Evolutionary conservation across 176 grass and related monocot genomes (phyloP).

Genomic region (Oryza longistaminata): DNA sequence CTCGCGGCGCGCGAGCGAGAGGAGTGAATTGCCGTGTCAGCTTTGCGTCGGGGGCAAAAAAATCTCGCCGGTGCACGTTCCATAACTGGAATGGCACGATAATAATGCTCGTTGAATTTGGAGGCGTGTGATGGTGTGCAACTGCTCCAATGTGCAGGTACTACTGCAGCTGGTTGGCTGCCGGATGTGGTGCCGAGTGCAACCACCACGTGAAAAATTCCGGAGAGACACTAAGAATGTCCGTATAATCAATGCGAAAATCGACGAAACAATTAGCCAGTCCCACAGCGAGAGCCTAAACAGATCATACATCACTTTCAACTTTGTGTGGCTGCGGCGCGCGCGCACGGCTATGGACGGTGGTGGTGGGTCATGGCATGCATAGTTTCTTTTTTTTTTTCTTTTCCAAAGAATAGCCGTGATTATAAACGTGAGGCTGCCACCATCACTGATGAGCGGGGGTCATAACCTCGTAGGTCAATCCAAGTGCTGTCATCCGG

Average conservation of each 20-base stretch:
- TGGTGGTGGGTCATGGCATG: slow-evolving; percentile 11
- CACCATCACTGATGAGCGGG: too few relatives aligned
- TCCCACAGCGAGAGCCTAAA: too few relatives aligned
- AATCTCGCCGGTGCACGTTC: not conserved
- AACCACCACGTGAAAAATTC: not conserved
- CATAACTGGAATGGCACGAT: not conserved
- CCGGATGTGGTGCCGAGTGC: not conserved
- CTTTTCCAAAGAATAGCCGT: too few relatives aligned
- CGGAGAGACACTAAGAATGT: not conserved
- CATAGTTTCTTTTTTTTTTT: too few relatives aligned
- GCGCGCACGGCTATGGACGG: not conserved
- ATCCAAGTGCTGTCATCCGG: too few relatives aligned
- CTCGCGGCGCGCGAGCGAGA: not conserved
- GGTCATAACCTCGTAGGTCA: too few relatives aligned
- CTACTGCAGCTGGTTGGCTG: not conserved
- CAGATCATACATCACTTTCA: not conserved
- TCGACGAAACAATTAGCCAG: not conserved
- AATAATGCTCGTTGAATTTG: not conserved
- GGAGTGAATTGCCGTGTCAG: not conserved
- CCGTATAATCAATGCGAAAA: not conserved
- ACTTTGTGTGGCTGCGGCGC: not conserved
- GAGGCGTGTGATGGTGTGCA: not conserved
- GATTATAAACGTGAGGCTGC: too few relatives aligned
- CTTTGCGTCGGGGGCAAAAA: not conserved
- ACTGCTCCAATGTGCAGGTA: not conserved